A percentile compares a stretch with the other conserved stretches of the same genome.
Evolutionary conservation across 2,329 filamentous ascomycete genomes (phyloP).

Genomic region (Xylaria sp.): DNA sequence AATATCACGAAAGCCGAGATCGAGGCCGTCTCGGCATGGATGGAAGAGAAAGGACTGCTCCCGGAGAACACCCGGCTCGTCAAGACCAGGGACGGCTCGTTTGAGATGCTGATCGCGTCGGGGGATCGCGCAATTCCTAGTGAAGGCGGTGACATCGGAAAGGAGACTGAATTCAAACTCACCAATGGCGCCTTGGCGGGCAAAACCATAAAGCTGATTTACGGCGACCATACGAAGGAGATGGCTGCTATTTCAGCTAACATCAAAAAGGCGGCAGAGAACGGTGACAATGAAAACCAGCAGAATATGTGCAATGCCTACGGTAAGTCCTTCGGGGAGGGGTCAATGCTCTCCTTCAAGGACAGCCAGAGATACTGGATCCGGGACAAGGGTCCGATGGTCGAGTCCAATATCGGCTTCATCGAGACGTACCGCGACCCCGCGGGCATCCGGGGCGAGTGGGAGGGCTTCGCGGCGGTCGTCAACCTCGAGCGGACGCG

Average conservation of each 20-base stretch:
- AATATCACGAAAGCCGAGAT: constrained; percentile 77
- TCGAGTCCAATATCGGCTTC: constrained; percentile 82
- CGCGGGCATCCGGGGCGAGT: constrained; percentile 78
- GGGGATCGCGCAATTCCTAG: constrained; percentile 61
- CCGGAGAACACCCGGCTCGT: constrained; percentile 76
- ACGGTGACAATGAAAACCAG: constrained; percentile 74
- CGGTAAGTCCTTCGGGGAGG: constrained; percentile 72
- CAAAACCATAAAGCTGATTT: constrained; percentile 71
- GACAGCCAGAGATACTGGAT: constrained; percentile 82
- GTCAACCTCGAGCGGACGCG: constrained; percentile 90
- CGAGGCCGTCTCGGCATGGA: constrained; percentile 69
- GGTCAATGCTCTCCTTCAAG: constrained; percentile 77
- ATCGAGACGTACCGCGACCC: constrained; percentile 87
- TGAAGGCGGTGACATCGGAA: constrained; percentile 69
- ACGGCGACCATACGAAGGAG: constrained; percentile 73
- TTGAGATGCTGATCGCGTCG: constrained; percentile 76
- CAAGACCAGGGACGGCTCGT: constrained; percentile 66
- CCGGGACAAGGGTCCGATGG: constrained; percentile 76
- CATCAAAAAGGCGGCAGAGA: constrained; percentile 68
- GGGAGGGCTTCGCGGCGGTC: constrained; percentile 81
- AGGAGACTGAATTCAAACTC: constrained; percentile 63
- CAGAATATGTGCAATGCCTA: constrained; percentile 62
- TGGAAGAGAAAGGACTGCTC: constrained; percentile 71
- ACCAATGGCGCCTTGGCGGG: constrained; percentile 63
- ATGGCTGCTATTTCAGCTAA: constrained; percentile 70